Evolutionary conservation across 2,329 filamentous ascomycete genomes (phyloP).

Genomic region (Dryadomyces sulphureus): DNA sequence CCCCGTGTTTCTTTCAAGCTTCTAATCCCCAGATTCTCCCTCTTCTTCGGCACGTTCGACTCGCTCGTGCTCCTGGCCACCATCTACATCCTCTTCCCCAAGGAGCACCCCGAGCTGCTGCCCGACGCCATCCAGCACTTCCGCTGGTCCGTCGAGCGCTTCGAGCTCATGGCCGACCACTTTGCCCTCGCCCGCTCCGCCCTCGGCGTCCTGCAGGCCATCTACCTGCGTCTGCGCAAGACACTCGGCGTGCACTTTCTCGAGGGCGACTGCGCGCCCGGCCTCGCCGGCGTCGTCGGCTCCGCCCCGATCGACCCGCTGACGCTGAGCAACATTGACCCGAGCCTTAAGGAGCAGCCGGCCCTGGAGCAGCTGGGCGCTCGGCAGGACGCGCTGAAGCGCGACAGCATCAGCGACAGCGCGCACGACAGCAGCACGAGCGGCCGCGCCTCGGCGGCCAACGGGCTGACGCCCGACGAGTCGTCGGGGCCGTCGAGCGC

Average conservation of each 20-base stretch:
- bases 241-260: conserved; percentile 24
- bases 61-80: conserved; percentile 46
- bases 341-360: conserved; percentile 9
- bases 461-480: conserved; percentile 4
- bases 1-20: not conserved
- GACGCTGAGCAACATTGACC: conserved; percentile 11
- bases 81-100: conserved; percentile 46
- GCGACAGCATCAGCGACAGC: not conserved
- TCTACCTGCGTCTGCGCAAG: conserved; percentile 37
- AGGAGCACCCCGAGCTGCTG: conserved; percentile 34
- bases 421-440: not conserved
- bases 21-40: conserved; percentile 24
- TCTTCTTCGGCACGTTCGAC: conserved; percentile 51
- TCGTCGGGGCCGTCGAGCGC: conserved; percentile 2
- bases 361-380: not conserved
- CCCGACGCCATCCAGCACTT: conserved; percentile 38
- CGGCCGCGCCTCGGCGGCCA: not conserved
- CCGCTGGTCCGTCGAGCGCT: conserved; percentile 43
- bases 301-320: conserved; percentile 7
- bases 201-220: conserved; percentile 38
- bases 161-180: conserved; percentile 37
- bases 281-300: conserved; percentile 1
- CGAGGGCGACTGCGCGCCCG: conserved; percentile 7
- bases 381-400: conserved; percentile 1
- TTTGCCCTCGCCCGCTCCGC: conserved; percentile 40